Evolutionary conservation across 768 basidiomycete species (phyloP), one percentile per base, ranked within the genome.

Genomic region (Boletus coccyginus): DNA sequence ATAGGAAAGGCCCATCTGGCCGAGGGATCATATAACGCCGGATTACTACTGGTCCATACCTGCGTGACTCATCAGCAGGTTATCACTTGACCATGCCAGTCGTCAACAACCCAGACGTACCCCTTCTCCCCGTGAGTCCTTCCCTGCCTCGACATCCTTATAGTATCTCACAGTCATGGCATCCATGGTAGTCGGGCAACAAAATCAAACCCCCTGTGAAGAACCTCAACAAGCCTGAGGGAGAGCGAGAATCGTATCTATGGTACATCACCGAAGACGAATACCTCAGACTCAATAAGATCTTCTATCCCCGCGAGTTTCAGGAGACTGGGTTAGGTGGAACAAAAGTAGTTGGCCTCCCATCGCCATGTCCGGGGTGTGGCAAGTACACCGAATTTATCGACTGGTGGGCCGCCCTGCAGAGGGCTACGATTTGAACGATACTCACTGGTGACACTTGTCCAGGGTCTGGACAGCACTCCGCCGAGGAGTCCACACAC

Each of bases 251-350:
- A 0, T 19, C 27, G 4, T 54, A 62, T n/a, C 52, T 62, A 3
- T 62, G 61, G 59, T 62, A 62, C 45, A 62, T 62, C 35, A 62
- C 60, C 39, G 55, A 62, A 48, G 55, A 57, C 43, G 61, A 62
- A 42, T 62, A 61, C 46, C 50, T 57, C 11, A 47, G 61, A 27
- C 61, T 62, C 41, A 62, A 51, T 21, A 7, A 61, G 19, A 42
- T 62, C 27, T 61, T 62, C 7, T 52, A 12, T 13, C 59, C 42
- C 38, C 57, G 24, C 4, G 60, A 61, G 9, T 50, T 61, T 47
- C 60, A 61, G 31, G 47, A 61, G 0, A 61, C 61, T 13, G 51
- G 55, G 10, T 8, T 62, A 13, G 60, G 60, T 3, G 60, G 54
- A 14, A 61, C 60, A 7, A 61, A 56, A 16, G 60, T 61, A 4